Evolutionary conservation across 495 filamentous ascomycete genomes (phyloP).

Genomic region (Hyaloscypha bicolor): DNA sequence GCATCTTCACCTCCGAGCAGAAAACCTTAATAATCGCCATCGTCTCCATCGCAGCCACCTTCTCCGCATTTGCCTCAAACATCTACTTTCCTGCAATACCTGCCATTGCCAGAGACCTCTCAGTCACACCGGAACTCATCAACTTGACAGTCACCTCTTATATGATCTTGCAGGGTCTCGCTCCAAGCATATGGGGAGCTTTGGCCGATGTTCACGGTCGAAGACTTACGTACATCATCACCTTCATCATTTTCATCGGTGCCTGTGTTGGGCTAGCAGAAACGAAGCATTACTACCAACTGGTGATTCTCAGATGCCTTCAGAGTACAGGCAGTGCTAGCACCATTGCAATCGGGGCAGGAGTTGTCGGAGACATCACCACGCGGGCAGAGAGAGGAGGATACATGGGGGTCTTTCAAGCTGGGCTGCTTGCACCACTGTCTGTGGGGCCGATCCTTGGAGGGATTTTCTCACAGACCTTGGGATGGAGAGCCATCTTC

Average conservation of each 20-base stretch:
- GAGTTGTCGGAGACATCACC: slow-evolving; percentile 59
- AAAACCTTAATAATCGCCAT: slow-evolving; percentile 49
- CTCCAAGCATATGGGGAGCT: slow-evolving; percentile 46
- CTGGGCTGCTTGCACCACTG: slow-evolving; percentile 47
- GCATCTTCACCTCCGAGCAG: slow-evolving; percentile 49
- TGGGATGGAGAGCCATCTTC: slow-evolving; percentile 61
- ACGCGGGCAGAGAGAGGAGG: slow-evolving; percentile 54
- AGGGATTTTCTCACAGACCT: slow-evolving; percentile 49
- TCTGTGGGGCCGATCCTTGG: slow-evolving; percentile 57
- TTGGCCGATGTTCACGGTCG: slow-evolving; percentile 61
- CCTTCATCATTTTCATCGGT: slow-evolving; percentile 58
- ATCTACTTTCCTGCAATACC: slow-evolving; percentile 48
- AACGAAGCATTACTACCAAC: slow-evolving; percentile 57
- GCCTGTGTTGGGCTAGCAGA: slow-evolving; percentile 66
- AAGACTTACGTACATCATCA: slow-evolving; percentile 58
- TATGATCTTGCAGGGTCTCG: slow-evolving; percentile 33
- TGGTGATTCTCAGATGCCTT: slow-evolving; percentile 63
- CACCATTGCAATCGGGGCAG: slow-evolving; percentile 55
- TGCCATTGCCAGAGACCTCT: slow-evolving; percentile 33
- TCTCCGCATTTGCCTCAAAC: slow-evolving; percentile 56
- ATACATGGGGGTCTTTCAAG: slow-evolving; percentile 57
- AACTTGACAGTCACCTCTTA: slow-evolving; percentile 47
- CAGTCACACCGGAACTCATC: slow-evolving; percentile 35
- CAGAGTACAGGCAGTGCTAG: slow-evolving; percentile 63
- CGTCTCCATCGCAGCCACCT: slow-evolving; percentile 52